Base-by-base conservation (phyloP, 2,329 filamentous ascomycete genomes). In the Sclerotinia borealis region DNA sequence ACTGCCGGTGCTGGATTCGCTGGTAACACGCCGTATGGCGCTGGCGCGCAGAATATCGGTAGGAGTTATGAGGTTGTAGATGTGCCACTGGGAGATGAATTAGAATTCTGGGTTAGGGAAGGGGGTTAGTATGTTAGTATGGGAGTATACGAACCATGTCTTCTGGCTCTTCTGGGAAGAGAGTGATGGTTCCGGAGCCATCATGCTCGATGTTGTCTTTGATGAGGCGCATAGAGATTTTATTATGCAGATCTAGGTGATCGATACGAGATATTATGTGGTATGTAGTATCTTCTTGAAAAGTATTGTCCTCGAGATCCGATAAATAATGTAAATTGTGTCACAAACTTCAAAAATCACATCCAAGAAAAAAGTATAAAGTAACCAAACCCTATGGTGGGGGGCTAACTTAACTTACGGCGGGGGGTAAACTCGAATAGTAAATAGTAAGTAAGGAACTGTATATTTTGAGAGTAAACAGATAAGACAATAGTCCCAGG, bases 91-190 rank as follows among this genome's bases (percentile, higher is more conserved):
- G 7, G 7, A 7, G 34, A 29, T 22, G 52, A 31, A 11, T 55
- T 48, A 66, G 48, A 50, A 51, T 63, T 17, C n/a, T 29, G 29
- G 48, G 3, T 39, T 60, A 58, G 51, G 29, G 17, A 60, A 41
- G 29, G 29, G 17, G 25, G 3, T 8, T 10, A 8, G 10, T 22
- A n/a, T n/a, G n/a, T n/a, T n/a, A n/a, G n/a, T n/a, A n/a, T n/a
- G 9, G 45, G 4, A 15, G 15, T 61, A 60, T 66, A 25, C 71
- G 67, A 78, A 87, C 85, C 88, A 91, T 91, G 70, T 91, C 88
- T 76, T 91, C 88, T 58, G 87, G 85, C 74, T 90, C 88, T 75
- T 90, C 87, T 2, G 88, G 88, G 65, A 85, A 81, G 61, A 91
- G 78, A 7, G 85, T 88, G 61, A 87, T 85, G 37, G 78, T 80